Evolutionary conservation across 805 yeast genomes (phyloP), one percentile per base, ranked within the genome.

Genomic region (Cyberlindnera japonica): DNA sequence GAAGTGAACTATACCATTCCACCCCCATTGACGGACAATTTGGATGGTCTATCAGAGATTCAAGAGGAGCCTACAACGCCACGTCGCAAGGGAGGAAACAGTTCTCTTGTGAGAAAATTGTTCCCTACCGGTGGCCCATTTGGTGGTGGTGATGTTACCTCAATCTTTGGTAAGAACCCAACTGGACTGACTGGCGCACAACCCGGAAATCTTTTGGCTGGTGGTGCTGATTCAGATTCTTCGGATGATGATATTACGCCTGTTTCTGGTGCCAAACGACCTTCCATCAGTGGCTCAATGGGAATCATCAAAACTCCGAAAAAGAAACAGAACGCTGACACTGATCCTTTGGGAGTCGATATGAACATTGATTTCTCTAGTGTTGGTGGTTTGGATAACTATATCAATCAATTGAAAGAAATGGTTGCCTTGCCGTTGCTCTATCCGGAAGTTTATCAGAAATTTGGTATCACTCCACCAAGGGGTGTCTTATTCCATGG

Each of bases 401-500:
- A 91, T 59, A 88, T 93, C 48, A 80, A 85, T 53, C 96, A 91
- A 61, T 71, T 93, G 47, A 93, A 93, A 55, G 99, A 93, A 63
- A 93, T 93, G 99, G 95, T 93, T 5, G 87, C 95, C 2, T 66
- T 93, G 41, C 99, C 99, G 0, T 67, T 93, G 48, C 64, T 90
- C 40, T 93, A 93, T 53, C 99, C 99, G 2, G 99, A 93, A 59
- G 74, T 93, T 9, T 93, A 91, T 57, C 84, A 88, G 49, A 80
- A 81, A 58, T 93, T 93, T 56, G 81, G 80, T 42, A 88, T 91
- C 25, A 87, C 96, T 0, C 98, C 99, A 1, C 99, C 99, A 15
- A 71, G 99, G 49, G 99, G 99, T 47, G 99, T 93, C 1, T 64
- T 93, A 40, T 93, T 93, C 65, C 99, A 93, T 63, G 99, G 99